phyloP scores from a whole-genome alignment of 371 early-diverging fungal genomes.

The Mucor velutinosus region DNA sequence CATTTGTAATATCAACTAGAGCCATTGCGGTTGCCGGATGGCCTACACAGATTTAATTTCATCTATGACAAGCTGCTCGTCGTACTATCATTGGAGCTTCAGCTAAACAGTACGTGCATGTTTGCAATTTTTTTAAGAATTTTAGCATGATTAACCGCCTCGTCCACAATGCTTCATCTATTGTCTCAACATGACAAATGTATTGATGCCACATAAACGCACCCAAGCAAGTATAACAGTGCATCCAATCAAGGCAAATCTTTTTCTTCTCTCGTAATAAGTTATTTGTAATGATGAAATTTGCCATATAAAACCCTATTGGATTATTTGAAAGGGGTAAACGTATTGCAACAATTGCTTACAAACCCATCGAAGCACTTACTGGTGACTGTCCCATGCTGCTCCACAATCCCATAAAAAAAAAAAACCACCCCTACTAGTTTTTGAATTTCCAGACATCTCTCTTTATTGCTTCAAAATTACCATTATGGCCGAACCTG shows the following conservation, averaged over 20 bases:
- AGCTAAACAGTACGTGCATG: no score
- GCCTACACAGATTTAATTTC: no score
- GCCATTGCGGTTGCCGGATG: no score
- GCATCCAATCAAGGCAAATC: neutral
- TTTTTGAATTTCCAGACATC: neutral
- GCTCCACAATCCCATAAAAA: neutral
- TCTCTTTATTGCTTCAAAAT: slow-evolving; percentile 3
- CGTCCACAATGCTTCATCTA: no score
- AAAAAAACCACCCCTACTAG: neutral
- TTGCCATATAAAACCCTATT: neutral
- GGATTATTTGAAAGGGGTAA: neutral
- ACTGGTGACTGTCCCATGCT: neutral
- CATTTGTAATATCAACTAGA: no score
- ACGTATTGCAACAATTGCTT: neutral
- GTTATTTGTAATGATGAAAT: neutral
- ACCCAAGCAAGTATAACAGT: no score
- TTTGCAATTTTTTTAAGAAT: no score
- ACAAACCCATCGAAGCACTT: neutral
- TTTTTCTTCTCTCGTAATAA: neutral
- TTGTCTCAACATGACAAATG: no score
- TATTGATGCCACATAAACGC: no score
- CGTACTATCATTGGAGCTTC: no score
- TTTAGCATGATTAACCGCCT: no score
- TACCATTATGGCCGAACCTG: slow-evolving; percentile 36
- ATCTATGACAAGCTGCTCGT: no score